A percentile compares a stretch with the other conserved stretches of the same genome.
Conservation (phyloP, 495 filamentous ascomycete species). For the Pseudoneurospora amorphoporcata region DNA sequence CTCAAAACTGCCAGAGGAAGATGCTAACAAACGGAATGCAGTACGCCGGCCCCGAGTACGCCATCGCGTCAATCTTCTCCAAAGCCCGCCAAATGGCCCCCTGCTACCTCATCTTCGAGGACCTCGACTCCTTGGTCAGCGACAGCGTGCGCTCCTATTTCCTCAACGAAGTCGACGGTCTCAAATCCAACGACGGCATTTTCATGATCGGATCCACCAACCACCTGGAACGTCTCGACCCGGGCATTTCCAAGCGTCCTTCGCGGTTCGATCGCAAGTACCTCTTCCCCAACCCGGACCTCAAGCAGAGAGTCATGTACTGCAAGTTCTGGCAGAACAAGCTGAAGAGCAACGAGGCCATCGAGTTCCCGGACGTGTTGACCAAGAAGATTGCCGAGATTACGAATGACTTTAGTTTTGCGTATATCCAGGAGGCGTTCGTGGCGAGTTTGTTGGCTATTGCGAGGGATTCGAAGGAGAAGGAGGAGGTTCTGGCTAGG, state of each 20-base stretch:
- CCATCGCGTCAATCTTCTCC: conserved; percentile 38
- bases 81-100: conserved; percentile 42
- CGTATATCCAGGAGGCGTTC: conserved; percentile 56
- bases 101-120: conserved; percentile 51
- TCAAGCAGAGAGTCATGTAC: conserved; percentile 45
- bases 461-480: conserved; percentile 19
- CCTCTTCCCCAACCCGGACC: conserved; percentile 44
- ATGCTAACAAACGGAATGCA: conserved; percentile 2
- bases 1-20: background rate
- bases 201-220: conserved; percentile 58
- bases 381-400: conserved; percentile 44
- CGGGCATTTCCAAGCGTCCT: conserved; percentile 54
- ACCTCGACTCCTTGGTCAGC: conserved; percentile 53
- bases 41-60: conserved; percentile 32
- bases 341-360: conserved; percentile 38
- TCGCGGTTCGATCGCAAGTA: conserved; percentile 58
- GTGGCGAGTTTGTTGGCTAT: conserved; percentile 48
- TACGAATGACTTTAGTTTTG: conserved; percentile 53
- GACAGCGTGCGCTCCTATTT: conserved; percentile 50
- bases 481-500: background rate
- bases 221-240: conserved; percentile 47
- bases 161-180: conserved; percentile 61
- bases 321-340: conserved; percentile 50
- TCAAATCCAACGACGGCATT: conserved; percentile 57
- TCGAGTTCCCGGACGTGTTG: conserved; percentile 48